Base-by-base conservation (phyloP, 768 basidiomycete species). In the Rhizopogon vinicolor region DNA sequence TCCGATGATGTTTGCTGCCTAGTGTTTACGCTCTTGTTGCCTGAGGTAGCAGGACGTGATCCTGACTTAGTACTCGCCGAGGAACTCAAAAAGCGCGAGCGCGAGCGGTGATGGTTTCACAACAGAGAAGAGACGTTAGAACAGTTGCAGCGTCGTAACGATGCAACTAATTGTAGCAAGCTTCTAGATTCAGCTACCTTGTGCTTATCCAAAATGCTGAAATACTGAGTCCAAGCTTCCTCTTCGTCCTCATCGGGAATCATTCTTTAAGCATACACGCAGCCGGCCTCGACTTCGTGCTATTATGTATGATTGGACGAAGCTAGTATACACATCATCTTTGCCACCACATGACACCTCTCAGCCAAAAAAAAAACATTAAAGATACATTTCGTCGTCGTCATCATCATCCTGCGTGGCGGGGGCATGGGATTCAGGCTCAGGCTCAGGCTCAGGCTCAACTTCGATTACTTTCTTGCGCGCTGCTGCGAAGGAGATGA, bases 1-100 rank as follows among this genome's bases (percentile, higher is more conserved):
- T 19, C 10, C 45, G 22, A 6, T 9, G 31, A 31, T 31, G 6
- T 31, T 31, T 14, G 8, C n/a, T 37, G 33, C 16, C 4, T 29
- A 72, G 68, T 19, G 5, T 74, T 71, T 58, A 78, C 78, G 10
- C 66, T 78, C 9, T 72, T 82, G 46, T 74, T 82, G 5, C 80
- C 80, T 5, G 80, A 82, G 61, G 76, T 78, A 19, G 71, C 72
- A 40, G 74, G 72, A 25, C 79, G 79, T 48, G 80, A 82, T 51
- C 75, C 80, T 7, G 80, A 82, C 53, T 61, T 74, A 29, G 48
- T 82, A 6, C 65, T 76, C 45, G 72, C 72, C 19, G 65, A 72
- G 56, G 79, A 81, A 63, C 50, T 69, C n/a, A 62, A 57, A 13
- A 68, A 69, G 46, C 31, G 8, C 31, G 68, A 69, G 46, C 31